Percentiles rank a stretch among this genome's conserved stretches.
Evolutionary conservation across 305 asterid species (phyloP).

Genomic region (Fraxinus dipetala): DNA sequence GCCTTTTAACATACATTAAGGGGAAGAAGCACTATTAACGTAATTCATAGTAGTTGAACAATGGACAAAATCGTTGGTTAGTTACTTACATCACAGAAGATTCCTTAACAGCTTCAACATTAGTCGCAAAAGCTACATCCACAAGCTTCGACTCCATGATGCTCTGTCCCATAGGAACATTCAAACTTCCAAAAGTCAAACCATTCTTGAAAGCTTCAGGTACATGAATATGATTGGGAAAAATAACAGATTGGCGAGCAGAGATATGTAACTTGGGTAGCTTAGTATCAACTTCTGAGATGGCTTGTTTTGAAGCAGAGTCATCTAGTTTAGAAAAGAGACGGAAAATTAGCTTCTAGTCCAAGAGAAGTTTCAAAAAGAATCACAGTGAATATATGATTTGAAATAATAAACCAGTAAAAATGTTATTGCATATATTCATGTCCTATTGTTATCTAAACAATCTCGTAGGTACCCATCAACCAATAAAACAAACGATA

Average conservation of each 20-base stretch:
- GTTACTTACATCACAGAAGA: conserved; percentile 33
- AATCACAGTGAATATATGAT: conserved; percentile 28
- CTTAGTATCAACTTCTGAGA: conserved; percentile 39
- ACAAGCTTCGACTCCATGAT: conserved; percentile 21
- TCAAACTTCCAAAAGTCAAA: conserved; percentile 61
- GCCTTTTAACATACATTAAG: neutral
- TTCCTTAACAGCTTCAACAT: conserved; percentile 32
- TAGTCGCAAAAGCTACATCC: conserved; percentile 25
- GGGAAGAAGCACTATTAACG: conserved; percentile 3
- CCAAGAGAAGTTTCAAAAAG: conserved; percentile 32
- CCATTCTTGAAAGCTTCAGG: conserved; percentile 45
- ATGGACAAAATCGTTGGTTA: neutral
- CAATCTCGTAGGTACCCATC: neutral
- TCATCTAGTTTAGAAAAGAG: conserved; percentile 27
- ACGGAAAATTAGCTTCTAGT: conserved; percentile 22
- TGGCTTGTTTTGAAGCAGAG: conserved; percentile 26
- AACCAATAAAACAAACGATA: neutral
- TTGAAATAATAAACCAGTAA: neutral
- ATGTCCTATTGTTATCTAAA: neutral
- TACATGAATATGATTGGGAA: conserved; percentile 60
- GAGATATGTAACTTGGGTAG: conserved; percentile 30
- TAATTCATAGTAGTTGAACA: neutral
- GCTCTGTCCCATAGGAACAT: conserved; percentile 29
- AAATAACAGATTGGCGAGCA: conserved; percentile 42
- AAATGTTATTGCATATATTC: neutral